These are phyloP conservation scores for Podochytrium sp. DNA, from an alignment of 192 early-diverging fungal genomes.

Conservation along the genomic window DNA sequence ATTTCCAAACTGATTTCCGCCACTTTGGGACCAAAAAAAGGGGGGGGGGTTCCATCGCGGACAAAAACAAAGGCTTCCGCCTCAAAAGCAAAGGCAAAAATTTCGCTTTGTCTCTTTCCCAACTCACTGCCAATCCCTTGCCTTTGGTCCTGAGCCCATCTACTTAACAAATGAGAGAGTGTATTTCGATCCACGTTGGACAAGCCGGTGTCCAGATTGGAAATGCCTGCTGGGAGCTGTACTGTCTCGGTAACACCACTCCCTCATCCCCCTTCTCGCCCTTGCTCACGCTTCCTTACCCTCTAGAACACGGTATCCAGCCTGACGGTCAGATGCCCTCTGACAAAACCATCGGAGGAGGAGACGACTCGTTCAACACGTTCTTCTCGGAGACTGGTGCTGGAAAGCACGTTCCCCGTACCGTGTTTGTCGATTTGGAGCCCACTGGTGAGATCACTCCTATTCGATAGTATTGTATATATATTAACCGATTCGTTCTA, in stretches of 20 bases:
- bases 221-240: conserved; percentile 99
- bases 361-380: conserved; percentile 81
- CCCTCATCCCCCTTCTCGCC: neutral
- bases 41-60: too few relatives aligned
- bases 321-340: conserved; percentile 86
- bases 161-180: conserved; percentile 72
- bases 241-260: conserved; percentile 56
- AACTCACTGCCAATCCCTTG: too few relatives aligned
- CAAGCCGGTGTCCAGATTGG: conserved; percentile 99
- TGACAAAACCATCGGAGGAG: conserved; percentile 72
- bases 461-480: too few relatives aligned
- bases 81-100: too few relatives aligned
- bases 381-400: conserved; percentile 98
- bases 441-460: too few relatives aligned
- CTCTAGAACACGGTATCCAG: conserved; percentile 89
- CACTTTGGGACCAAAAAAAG: too few relatives aligned
- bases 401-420: conserved; percentile 98
- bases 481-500: too few relatives aligned
- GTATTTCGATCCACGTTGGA: conserved; percentile 78
- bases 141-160: too few relatives aligned
- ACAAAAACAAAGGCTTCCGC: too few relatives aligned
- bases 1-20: too few relatives aligned
- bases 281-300: conserved; percentile 57
- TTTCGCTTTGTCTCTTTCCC: too few relatives aligned
- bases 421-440: conserved; percentile 83